phyloP scores from a whole-genome alignment of 228 moss, liverwort and hornwort species.

The Sphagnum fallax region DNA sequence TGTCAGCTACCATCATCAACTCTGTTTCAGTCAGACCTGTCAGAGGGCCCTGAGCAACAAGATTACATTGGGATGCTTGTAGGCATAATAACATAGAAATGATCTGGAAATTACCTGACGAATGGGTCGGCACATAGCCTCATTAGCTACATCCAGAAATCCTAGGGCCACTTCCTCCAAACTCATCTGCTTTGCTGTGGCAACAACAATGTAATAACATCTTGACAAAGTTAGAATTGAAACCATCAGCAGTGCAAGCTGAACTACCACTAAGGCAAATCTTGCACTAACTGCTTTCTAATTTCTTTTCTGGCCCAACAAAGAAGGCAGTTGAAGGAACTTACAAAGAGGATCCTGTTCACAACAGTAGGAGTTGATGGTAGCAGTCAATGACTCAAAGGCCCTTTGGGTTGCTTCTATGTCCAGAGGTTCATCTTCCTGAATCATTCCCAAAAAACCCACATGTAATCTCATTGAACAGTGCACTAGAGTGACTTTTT shows the following conservation, averaged over 20 bases:
- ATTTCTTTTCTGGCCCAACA: background rate
- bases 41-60: too few relatives aligned
- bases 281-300: background rate
- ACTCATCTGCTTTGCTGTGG: slow-evolving; percentile 59
- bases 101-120: slow-evolving; percentile 41
- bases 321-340: background rate
- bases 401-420: slow-evolving; percentile 60
- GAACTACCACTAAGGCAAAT: background rate
- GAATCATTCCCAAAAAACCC: slow-evolving; percentile 1
- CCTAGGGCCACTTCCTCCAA: slow-evolving; percentile 83
- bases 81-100: background rate
- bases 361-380: slow-evolving; percentile 61
- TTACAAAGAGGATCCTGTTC: slow-evolving; percentile 53
- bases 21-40: too few relatives aligned
- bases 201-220: background rate
- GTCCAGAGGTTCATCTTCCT: slow-evolving; percentile 88
- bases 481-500: background rate
- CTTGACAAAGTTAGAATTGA: too few relatives aligned
- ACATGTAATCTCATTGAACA: background rate
- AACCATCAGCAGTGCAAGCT: too few relatives aligned
- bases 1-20: slow-evolving; percentile 34
- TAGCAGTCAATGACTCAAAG: slow-evolving; percentile 45
- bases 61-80: too few relatives aligned
- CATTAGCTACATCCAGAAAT: slow-evolving; percentile 92
- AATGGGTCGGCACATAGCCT: slow-evolving; percentile 99